Evolutionary conservation across 768 basidiomycete genomes (phyloP), one percentile per base, ranked within the genome.

Genomic region (Agaricus blazei): DNA sequence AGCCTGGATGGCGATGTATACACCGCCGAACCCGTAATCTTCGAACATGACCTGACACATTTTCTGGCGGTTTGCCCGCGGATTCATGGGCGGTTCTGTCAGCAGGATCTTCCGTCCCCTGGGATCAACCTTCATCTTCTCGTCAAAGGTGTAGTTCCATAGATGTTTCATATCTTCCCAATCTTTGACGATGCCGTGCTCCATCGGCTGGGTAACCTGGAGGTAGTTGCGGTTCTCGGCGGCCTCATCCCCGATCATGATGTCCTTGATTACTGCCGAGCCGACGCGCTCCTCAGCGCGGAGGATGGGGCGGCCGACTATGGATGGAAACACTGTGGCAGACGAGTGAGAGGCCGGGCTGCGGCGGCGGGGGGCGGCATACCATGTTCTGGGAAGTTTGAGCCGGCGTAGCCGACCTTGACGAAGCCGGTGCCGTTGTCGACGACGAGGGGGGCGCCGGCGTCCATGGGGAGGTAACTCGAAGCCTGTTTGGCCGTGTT

Each of bases 11-110:
- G 97, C 97, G 2, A 99, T 87, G 70, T 98, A 98, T 55, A 98
- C 93, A 0, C 93, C 91, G 15, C 85, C 85, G 64, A 98, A 98
- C 2, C 92, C 93, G 70, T 98, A 99, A 59, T 96, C 90, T 75
- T 99, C 97, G 67, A 99, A 98, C 97, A 99, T 99, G 65, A 98
- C 92, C 70, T 98, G 88, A 54, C 86, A 88, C 94, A 99, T 98
- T 68, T 81, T 77, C 70, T 94, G 87, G 64, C 97, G 72, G 71
- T 99, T 98, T 60, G 73, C 87, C 67, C 87, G 92, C 3, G 97
- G 97, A 72, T 99, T 98, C 97, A 98, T 98, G 28, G 97, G 97
- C 14, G 97, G 97, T 70, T 99, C 97, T 0, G 97, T 99, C 63
- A 99, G 79, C 58, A 99, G 71, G 38, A 99, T 81, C 73, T 98